Percentiles rank a stretch among this genome's conserved stretches.
Conservation (phyloP, 164 flowering plant species). For the Tinospora cordifolia region DNA sequence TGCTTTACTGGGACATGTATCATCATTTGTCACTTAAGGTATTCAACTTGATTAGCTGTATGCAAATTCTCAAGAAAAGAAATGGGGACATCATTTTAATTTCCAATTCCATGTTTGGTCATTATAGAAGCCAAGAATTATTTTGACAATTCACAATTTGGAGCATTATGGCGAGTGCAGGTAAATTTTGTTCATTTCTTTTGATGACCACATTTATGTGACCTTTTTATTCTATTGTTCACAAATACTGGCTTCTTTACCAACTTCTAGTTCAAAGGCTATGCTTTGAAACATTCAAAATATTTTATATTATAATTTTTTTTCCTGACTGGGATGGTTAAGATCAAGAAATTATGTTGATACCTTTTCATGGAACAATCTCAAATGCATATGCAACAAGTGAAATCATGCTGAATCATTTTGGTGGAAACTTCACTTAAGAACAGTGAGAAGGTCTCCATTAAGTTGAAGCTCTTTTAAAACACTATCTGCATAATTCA, state of each 20-base stretch:
- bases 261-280: background rate
- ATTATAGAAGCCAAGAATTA: slow-evolving; percentile 53
- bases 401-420: background rate
- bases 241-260: background rate
- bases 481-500: background rate
- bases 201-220: background rate
- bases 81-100: background rate
- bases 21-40: slow-evolving; percentile 50
- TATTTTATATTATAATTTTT: background rate
- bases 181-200: slow-evolving; percentile 21
- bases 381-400: background rate
- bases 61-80: background rate
- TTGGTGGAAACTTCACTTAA: background rate
- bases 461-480: background rate
- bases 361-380: background rate
- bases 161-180: slow-evolving; percentile 73
- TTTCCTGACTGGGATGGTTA: background rate
- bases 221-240: background rate
- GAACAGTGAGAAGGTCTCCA: background rate
- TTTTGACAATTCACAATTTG: slow-evolving; percentile 66
- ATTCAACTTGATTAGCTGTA: background rate
- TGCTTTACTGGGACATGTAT: slow-evolving; percentile 77
- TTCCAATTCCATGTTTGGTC: background rate
- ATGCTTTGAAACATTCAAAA: background rate
- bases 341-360: background rate